A percentile compares a stretch with the other conserved stretches of the same genome.
phyloP scores from a whole-genome alignment of 2,329 filamentous ascomycete genomes.

The Claviceps monticola region DNA sequence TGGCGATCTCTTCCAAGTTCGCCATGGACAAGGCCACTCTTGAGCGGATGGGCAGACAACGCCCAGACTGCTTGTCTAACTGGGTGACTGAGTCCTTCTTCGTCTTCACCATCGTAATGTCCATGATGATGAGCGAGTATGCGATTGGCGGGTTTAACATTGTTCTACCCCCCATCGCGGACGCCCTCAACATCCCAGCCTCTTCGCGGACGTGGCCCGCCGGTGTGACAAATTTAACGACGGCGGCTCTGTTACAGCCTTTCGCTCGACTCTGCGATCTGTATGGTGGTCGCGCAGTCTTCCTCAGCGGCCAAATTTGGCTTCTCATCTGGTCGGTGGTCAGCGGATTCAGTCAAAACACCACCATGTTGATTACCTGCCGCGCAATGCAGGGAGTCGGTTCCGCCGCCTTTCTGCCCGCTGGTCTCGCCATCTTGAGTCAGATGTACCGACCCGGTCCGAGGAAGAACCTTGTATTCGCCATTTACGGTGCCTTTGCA shows the following conservation, averaged over 20 bases:
- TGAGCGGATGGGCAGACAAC: conserved; percentile 47
- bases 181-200: conserved; percentile 48
- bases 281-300: conserved; percentile 47
- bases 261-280: conserved; percentile 48
- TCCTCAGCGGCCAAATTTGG: conserved; percentile 47
- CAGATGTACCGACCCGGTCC: conserved; percentile 57
- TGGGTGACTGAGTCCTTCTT: conserved; percentile 46
- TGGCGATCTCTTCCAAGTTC: not conserved
- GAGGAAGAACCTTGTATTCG: conserved; percentile 54
- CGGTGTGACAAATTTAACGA: conserved; percentile 45
- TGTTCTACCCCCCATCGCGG: conserved; percentile 51
- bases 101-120: conserved; percentile 45
- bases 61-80: conserved; percentile 41
- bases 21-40: conserved; percentile 23
- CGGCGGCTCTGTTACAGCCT: conserved; percentile 46
- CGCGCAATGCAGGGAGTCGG: conserved; percentile 64
- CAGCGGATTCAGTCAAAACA: conserved; percentile 53
- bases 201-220: conserved; percentile 49
- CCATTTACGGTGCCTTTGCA: conserved; percentile 44
- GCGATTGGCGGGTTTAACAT: conserved; percentile 66
- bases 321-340: conserved; percentile 55
- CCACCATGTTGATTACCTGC: conserved; percentile 58
- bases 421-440: conserved; percentile 57
- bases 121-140: conserved; percentile 56
- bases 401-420: conserved; percentile 53